These are phyloP conservation scores for Aeschynomene evenia DNA, from an alignment of 306 rosid species.

Conservation along the genomic window DNA sequence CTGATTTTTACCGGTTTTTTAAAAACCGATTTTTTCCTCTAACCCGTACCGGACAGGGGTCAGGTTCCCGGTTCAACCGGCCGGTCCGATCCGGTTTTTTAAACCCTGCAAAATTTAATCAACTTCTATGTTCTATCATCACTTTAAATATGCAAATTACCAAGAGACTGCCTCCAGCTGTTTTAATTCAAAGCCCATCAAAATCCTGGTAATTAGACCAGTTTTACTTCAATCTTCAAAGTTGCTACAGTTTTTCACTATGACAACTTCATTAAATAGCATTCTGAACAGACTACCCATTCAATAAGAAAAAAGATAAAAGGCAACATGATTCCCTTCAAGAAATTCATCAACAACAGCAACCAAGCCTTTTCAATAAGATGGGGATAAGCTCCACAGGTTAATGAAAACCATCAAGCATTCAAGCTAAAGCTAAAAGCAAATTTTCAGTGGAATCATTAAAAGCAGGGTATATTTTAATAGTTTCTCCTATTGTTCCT, in stretches of 20 bases:
- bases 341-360: not conserved
- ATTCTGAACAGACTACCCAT: not conserved
- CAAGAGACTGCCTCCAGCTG: not conserved
- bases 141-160: not conserved
- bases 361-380: not conserved
- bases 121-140: not conserved
- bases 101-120: not conserved
- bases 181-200: not conserved
- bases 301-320: conserved; percentile 1
- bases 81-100: too few relatives aligned
- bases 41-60: too few relatives aligned
- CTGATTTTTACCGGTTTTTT: too few relatives aligned
- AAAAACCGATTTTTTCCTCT: too few relatives aligned
- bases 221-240: not conserved
- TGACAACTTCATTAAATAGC: not conserved
- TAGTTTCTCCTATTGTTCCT: not conserved
- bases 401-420: not conserved
- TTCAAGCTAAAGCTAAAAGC: not conserved
- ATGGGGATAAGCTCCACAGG: not conserved
- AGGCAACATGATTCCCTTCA: not conserved
- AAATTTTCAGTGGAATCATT: not conserved
- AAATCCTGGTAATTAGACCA: not conserved
- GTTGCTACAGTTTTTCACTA: not conserved
- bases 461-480: not conserved
- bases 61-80: too few relatives aligned